Conservation (phyloP, 805 yeast genomes). For the Naumovozyma dairenensis region DNA sequence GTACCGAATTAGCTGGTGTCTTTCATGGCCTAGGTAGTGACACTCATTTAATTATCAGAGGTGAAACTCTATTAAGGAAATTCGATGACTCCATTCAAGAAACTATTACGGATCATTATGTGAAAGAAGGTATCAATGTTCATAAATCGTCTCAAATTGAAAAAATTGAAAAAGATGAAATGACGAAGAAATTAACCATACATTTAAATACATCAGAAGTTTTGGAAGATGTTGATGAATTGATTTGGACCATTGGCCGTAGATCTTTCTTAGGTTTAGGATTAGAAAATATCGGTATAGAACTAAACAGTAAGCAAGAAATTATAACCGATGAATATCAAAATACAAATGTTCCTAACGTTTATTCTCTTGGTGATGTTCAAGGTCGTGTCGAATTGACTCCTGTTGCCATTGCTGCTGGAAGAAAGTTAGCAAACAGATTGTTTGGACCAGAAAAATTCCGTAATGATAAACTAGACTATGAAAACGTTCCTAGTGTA, state of each 20-base stretch:
- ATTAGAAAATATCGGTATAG: conserved; percentile 64
- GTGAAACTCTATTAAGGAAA: conserved; percentile 78
- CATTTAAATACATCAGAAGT: conserved; percentile 32
- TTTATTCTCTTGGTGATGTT: conserved; percentile 89
- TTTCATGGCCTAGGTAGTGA: conserved; percentile 82
- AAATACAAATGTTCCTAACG: conserved; percentile 57
- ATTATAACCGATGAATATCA: conserved; percentile 82
- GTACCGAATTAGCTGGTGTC: conserved; percentile 90
- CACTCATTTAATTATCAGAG: conserved; percentile 81
- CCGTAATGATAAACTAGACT: conserved; percentile 74
- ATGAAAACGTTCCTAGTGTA: conserved; percentile 82
- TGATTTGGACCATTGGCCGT: conserved; percentile 95
- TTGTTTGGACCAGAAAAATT: conserved; percentile 71
- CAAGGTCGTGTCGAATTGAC: conserved; percentile 89
- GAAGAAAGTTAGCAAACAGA: conserved; percentile 86
- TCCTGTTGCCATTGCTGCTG: conserved; percentile 98
- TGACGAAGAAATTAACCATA: conserved; percentile 42
- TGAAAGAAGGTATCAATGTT: conserved; percentile 69
- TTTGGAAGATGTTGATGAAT: conserved; percentile 66
- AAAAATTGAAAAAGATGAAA: conserved; percentile 38
- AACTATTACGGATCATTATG: conserved; percentile 72
- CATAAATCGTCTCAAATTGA: conserved; percentile 54
- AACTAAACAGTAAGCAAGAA: conserved; percentile 49
- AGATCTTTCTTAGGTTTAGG: conserved; percentile 65
- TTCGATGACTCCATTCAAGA: conserved; percentile 77